A percentile compares a stretch with the other conserved stretches of the same genome.
phyloP scores from a whole-genome alignment of 164 flowering plant species.

The Chimonanthus praecox region DNA sequence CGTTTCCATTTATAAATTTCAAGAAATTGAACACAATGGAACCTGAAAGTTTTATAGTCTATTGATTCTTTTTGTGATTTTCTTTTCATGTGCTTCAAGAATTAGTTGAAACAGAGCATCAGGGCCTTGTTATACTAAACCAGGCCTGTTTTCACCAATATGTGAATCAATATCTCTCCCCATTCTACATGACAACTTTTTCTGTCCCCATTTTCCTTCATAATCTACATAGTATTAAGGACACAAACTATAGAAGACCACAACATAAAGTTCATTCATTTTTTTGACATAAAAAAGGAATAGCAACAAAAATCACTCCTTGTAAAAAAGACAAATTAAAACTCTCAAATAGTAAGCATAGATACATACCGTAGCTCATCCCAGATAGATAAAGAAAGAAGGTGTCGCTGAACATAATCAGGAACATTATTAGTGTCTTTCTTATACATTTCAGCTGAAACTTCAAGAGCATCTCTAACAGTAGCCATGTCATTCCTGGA shows the following conservation, averaged over 20 bases:
- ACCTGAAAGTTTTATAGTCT: neutral
- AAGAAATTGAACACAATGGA: neutral
- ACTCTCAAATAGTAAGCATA: neutral
- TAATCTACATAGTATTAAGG: neutral
- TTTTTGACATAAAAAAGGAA: neutral
- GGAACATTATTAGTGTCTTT: constrained; percentile 80
- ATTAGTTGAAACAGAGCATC: neutral
- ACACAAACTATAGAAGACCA: neutral
- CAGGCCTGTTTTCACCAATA: neutral
- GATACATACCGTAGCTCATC: constrained; percentile 77
- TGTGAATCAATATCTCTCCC: neutral
- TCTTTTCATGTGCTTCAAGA: too few relatives aligned
- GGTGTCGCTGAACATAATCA: constrained; percentile 92
- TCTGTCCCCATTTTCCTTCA: neutral
- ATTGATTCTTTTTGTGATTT: neutral
- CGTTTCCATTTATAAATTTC: too few relatives aligned
- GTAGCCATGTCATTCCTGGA: constrained; percentile 87
- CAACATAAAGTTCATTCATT: neutral
- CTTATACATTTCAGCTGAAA: constrained; percentile 90
- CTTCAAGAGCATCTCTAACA: constrained; percentile 95
- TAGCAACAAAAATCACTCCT: neutral
- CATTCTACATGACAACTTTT: neutral
- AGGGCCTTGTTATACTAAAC: neutral
- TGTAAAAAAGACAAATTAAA: neutral
- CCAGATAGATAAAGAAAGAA: constrained; percentile 84